Percentiles rank a stretch among this genome's conserved stretches.
phyloP scores from a whole-genome alignment of 2,329 filamentous ascomycete species.

The Fusarium sp. region DNA sequence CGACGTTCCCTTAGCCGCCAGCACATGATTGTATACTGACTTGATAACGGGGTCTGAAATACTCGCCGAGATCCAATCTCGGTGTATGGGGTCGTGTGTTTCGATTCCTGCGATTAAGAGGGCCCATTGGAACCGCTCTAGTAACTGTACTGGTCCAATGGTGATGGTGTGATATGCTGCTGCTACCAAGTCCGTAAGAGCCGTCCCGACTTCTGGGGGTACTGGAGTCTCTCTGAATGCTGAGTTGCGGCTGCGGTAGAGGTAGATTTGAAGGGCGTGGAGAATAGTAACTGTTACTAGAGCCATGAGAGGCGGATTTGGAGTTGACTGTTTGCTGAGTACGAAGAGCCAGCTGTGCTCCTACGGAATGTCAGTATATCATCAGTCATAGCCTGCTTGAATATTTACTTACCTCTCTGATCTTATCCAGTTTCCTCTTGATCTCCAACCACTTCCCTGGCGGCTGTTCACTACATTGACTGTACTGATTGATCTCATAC shows the following conservation, averaged over 20 bases:
- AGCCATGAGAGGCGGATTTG: neutral
- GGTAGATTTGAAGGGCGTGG: conserved; percentile 10
- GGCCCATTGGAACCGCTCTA: conserved; percentile 15
- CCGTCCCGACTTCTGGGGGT: neutral
- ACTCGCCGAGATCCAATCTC: conserved; percentile 35
- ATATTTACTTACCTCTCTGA: neutral
- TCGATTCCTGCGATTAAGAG: conserved; percentile 35
- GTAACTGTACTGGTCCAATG: conserved; percentile 3
- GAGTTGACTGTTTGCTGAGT: neutral
- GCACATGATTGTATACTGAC: conserved; percentile 5
- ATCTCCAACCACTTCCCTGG: neutral
- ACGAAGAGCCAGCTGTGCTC: conserved; percentile 11
- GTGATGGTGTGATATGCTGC: conserved; percentile 13
- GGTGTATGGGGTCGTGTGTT: conserved; percentile 33
- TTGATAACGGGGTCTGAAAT: conserved; percentile 40
- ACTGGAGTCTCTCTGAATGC: neutral
- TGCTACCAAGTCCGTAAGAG: neutral
- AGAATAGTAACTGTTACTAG: conserved; percentile 4
- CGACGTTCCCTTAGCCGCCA: conserved; percentile 22
- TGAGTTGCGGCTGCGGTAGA: neutral
- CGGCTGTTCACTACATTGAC: neutral
- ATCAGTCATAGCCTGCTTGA: rapidly evolving
- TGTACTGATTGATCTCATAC: conserved; percentile 21
- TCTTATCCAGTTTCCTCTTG: conserved; percentile 1
- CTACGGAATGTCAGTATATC: rapidly evolving